phyloP scores from a whole-genome alignment of 306 rosid genomes.

The Morella rubra region DNA sequence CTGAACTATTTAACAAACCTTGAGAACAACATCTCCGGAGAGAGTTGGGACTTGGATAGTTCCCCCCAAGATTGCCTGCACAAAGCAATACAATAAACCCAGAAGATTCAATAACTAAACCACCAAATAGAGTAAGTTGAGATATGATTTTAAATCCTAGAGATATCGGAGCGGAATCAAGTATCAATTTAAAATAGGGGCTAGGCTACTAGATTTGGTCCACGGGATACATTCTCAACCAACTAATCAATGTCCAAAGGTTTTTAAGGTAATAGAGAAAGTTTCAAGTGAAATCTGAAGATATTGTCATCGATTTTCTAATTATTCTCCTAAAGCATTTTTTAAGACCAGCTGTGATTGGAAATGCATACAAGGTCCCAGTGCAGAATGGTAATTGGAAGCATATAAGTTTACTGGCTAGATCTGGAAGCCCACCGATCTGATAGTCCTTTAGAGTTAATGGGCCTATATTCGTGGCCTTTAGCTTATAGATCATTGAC shows the following conservation, averaged over 20 bases:
- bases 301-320: no score
- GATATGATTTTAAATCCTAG: not conserved
- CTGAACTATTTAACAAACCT: slow-evolving; percentile 51
- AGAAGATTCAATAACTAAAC: not conserved
- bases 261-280: not conserved
- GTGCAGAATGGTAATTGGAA: no score
- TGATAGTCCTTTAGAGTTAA: no score
- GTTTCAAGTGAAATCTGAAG: no score
- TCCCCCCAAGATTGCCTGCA: slow-evolving; percentile 89
- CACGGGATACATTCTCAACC: not conserved
- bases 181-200: not conserved
- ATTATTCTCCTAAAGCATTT: no score
- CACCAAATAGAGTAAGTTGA: not conserved
- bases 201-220: not conserved
- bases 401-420: no score
- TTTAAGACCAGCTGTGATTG: not conserved
- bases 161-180: not conserved
- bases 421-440: no score
- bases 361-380: not conserved
- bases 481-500: no score
- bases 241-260: not conserved
- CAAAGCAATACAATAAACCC: slow-evolving; percentile 1
- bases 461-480: no score
- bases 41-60: slow-evolving; percentile 89
- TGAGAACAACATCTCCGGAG: slow-evolving; percentile 80